Conservation (phyloP, 768 basidiomycete genomes). For the Leucogyrophana mollusca region DNA sequence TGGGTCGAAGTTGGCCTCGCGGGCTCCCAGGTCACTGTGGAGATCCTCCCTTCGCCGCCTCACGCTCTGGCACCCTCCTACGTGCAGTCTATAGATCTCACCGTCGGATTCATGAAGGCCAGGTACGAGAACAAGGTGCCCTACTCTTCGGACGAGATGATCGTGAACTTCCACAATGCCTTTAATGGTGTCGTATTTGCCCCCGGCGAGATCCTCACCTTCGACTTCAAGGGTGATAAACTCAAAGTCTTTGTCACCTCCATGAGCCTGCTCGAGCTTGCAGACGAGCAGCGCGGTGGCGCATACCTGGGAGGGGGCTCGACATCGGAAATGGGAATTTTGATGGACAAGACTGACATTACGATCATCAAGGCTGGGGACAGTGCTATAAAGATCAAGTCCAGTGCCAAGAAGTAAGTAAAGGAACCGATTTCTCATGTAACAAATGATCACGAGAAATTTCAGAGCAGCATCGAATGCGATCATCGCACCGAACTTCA, state of each 20-base stretch:
- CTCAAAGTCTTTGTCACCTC: slow-evolving; percentile 69
- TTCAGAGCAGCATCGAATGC: slow-evolving; percentile 86
- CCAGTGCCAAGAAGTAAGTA: slow-evolving; percentile 84
- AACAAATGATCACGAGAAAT: slow-evolving; percentile 4
- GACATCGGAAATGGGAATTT: slow-evolving; percentile 56
- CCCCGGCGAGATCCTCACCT: slow-evolving; percentile 66
- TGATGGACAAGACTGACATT: slow-evolving; percentile 92
- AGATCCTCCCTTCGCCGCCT: slow-evolving; percentile 47
- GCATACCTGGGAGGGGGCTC: slow-evolving; percentile 27
- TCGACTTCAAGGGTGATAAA: slow-evolving; percentile 87
- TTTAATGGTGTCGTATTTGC: slow-evolving; percentile 74
- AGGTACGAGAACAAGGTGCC: slow-evolving; percentile 57
- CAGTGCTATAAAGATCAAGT: slow-evolving; percentile 86
- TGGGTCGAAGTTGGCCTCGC: slow-evolving; percentile 85
- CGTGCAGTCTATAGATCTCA: slow-evolving; percentile 77
- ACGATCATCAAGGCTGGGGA: slow-evolving; percentile 82
- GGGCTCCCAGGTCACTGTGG: slow-evolving; percentile 76
- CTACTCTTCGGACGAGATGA: slow-evolving; percentile 90
- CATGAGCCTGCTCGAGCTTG: slow-evolving; percentile 57
- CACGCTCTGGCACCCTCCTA: slow-evolving; percentile 59
- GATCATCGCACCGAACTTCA: slow-evolving; percentile 96
- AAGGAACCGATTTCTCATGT: background rate
- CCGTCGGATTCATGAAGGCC: slow-evolving; percentile 63
- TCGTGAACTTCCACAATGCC: slow-evolving; percentile 67
- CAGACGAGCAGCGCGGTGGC: slow-evolving; percentile 56